These are phyloP conservation scores for Kodamaea sagamina DNA, from an alignment of 805 yeast genomes.

Conservation along the genomic window DNA sequence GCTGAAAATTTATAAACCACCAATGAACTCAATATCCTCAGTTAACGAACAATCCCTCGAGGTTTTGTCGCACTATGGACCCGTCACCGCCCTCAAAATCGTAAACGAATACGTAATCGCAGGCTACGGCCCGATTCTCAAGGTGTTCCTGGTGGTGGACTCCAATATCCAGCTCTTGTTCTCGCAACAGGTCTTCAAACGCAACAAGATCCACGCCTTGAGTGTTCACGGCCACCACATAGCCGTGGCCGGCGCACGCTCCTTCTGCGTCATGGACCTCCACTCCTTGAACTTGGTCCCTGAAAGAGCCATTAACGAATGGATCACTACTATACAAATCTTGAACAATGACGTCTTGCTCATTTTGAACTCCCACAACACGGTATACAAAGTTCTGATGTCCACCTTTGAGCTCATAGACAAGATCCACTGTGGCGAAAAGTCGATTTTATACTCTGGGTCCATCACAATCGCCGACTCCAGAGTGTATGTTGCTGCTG, in stretches of 20 bases:
- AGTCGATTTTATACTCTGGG: slow-evolving; percentile 88
- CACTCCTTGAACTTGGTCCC: slow-evolving; percentile 11
- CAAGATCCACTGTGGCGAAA: slow-evolving; percentile 57
- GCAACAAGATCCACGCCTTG: slow-evolving; percentile 85
- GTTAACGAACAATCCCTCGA: slow-evolving; percentile 20
- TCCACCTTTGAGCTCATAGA: slow-evolving; percentile 30
- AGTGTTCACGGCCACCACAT: slow-evolving; percentile 37
- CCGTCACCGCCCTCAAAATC: slow-evolving; percentile 63
- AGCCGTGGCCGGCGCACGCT: slow-evolving; percentile 69
- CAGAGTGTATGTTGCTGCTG: slow-evolving; percentile 69
- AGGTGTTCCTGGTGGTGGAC: slow-evolving; percentile 48
- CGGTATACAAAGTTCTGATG: slow-evolving; percentile 43
- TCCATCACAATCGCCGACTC: slow-evolving; percentile 53
- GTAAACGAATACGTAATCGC: slow-evolving; percentile 46
- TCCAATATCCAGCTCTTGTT: slow-evolving; percentile 35
- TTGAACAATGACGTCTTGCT: slow-evolving; percentile 37
- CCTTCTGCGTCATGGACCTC: slow-evolving; percentile 46
- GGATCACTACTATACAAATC: slow-evolving; percentile 72
- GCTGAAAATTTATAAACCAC: background rate
- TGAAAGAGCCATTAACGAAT: slow-evolving; percentile 66
- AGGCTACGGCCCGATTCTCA: slow-evolving; percentile 73
- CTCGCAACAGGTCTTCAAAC: slow-evolving; percentile 52
- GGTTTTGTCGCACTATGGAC: slow-evolving; percentile 53
- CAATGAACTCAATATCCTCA: slow-evolving; percentile 19
- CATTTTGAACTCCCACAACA: slow-evolving; percentile 80